These are phyloP conservation scores for Mortierella sp. DNA, from an alignment of 371 early-diverging fungal species.

Conservation along the genomic window DNA sequence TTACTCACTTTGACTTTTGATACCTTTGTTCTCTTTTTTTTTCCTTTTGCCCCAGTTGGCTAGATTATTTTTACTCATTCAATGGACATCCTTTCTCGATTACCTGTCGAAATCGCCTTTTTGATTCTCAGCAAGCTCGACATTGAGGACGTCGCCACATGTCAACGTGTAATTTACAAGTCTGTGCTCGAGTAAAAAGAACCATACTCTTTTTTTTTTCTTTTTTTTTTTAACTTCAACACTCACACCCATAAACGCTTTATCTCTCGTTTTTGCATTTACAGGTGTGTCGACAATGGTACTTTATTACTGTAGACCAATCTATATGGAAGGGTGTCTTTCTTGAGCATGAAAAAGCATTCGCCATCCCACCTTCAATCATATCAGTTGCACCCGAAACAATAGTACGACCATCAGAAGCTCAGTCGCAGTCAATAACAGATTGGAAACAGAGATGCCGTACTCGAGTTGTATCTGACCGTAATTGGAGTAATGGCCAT, in stretches of 20 bases:
- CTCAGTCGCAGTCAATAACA: neutral
- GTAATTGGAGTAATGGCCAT: slow-evolving; percentile 45
- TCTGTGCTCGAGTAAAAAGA: neutral
- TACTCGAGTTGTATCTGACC: slow-evolving; percentile 31
- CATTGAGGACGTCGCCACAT: slow-evolving; percentile 36
- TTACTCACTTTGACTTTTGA: neutral
- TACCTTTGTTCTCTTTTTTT: neutral
- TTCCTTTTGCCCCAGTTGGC: neutral
- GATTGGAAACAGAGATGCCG: slow-evolving; percentile 48
- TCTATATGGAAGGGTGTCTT: slow-evolving; percentile 35
- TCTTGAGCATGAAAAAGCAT: slow-evolving; percentile 25
- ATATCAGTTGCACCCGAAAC: neutral
- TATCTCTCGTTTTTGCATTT: neutral
- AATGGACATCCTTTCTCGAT: slow-evolving; percentile 46
- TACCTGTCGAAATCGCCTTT: slow-evolving; percentile 40
- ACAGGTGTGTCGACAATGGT: slow-evolving; percentile 54
- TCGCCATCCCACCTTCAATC: slow-evolving; percentile 16
- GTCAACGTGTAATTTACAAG: slow-evolving; percentile 31
- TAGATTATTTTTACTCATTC: slow-evolving; percentile 4
- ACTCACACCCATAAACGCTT: neutral
- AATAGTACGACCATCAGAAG: neutral
- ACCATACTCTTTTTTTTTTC: neutral
- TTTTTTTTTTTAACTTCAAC: neutral
- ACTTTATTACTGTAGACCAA: slow-evolving; percentile 43
- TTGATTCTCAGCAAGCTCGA: slow-evolving; percentile 42